Conservation (phyloP, 352 stramenopile genomes). For the Globisporangium cylindrosporum region DNA sequence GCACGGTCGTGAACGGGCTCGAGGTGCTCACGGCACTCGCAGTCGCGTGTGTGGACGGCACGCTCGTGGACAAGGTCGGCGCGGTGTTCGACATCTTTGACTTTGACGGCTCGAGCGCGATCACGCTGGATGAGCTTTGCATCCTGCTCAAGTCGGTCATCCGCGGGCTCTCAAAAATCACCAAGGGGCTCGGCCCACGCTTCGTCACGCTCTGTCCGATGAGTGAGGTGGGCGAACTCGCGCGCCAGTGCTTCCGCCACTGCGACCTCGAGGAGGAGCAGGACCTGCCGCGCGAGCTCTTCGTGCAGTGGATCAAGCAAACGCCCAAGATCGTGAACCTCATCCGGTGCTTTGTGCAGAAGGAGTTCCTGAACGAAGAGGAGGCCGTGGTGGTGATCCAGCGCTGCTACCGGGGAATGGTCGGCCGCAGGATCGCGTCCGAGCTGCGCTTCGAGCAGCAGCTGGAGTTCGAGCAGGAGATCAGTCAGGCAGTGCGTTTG, state of each 20-base stretch:
- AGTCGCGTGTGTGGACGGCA: slow-evolving; percentile 45
- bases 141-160: slow-evolving; percentile 73
- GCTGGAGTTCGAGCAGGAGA: slow-evolving; percentile 52
- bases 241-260: slow-evolving; percentile 57
- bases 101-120: slow-evolving; percentile 60
- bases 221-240: slow-evolving; percentile 54
- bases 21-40: slow-evolving; percentile 65
- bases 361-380: slow-evolving; percentile 53
- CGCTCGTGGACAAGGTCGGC: slow-evolving; percentile 51
- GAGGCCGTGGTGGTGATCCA: slow-evolving; percentile 55
- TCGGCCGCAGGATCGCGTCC: slow-evolving; percentile 38
- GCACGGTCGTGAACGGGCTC: slow-evolving; percentile 63
- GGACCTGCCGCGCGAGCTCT: slow-evolving; percentile 47
- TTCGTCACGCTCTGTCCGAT: slow-evolving; percentile 56
- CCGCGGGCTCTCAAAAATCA: slow-evolving; percentile 65
- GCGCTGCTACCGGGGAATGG: slow-evolving; percentile 53
- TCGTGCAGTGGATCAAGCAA: slow-evolving; percentile 60
- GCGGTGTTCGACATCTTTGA: slow-evolving; percentile 77
- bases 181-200: slow-evolving; percentile 51
- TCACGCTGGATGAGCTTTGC: slow-evolving; percentile 74
- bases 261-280: slow-evolving; percentile 70
- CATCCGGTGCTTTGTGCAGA: slow-evolving; percentile 67
- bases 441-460: slow-evolving; percentile 54
- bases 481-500: slow-evolving; percentile 33
- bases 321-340: slow-evolving; percentile 73